Base-by-base conservation (phyloP, 139 green algal species). In the Tetradesmus lagerheimii region DNA sequence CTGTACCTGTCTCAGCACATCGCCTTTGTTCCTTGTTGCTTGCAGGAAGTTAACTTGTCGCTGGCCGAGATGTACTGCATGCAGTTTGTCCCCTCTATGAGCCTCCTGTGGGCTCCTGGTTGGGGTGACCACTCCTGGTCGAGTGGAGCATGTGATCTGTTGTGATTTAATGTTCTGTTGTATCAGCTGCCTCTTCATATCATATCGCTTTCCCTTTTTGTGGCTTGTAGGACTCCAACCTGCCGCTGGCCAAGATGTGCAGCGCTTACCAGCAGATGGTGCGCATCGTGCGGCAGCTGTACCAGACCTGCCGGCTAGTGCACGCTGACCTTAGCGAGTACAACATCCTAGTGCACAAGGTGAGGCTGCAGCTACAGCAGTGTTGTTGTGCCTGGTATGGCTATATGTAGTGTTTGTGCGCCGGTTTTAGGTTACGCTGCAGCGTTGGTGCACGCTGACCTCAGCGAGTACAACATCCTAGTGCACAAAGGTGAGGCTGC, bases 381-480 rank as follows among this genome's bases (percentile, higher is more conserved):
- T n/a, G n/a, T n/a, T n/a, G n/a, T n/a, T n/a, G n/a, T n/a, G n/a
- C n/a, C n/a, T n/a, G n/a, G n/a, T n/a, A n/a, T n/a, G n/a, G n/a
- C n/a, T n/a, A n/a, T n/a, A n/a, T n/a, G n/a, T n/a, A n/a, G n/a
- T n/a, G 71, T 25, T 57, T 87, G 82, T 2, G 12, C 12, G 53
- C 34, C 29, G 39, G 11, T 25, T 85, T n/a, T n/a, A n/a, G n/a
- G n/a, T n/a, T n/a, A n/a, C n/a, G n/a, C n/a, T n/a, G n/a, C n/a
- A n/a, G n/a, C n/a, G n/a, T n/a, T 99, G 79, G 98, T 99, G 87
- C 98, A 99, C 89, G 98, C 94, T 20, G 98, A 99, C 91, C 95
- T 99, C 31, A 97, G 93, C 75, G 98, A 99, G 93, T 99, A 99
- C 95, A 99, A 99, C 94, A 97, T 99, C 82, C 93, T 99, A 27